These are phyloP conservation scores for Nitzschia putrida DNA, from an alignment of 108 stramenopile species.

Conservation along the genomic window DNA sequence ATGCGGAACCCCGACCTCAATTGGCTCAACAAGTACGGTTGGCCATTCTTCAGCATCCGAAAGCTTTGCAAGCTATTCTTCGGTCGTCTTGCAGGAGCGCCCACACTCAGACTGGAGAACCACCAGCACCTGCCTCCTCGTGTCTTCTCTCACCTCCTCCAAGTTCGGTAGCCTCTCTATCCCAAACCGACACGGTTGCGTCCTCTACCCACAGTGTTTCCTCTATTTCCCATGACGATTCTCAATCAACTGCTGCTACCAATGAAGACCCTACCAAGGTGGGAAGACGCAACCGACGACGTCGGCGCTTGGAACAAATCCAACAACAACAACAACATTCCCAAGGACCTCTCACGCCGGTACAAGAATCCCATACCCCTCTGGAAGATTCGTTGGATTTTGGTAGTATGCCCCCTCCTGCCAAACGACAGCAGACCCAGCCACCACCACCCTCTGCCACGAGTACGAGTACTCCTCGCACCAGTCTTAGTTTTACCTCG, in stretches of 20 bases:
- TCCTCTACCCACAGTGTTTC: too few relatives aligned
- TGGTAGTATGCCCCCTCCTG: conserved; percentile 21
- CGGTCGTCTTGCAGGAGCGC: background rate
- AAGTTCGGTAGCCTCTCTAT: too few relatives aligned
- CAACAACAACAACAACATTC: background rate
- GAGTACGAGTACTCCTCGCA: background rate
- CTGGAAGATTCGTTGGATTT: conserved; percentile 4
- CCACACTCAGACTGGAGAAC: too few relatives aligned
- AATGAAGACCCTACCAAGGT: conserved; percentile 35
- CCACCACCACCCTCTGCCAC: too few relatives aligned
- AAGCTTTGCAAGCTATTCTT: conserved; percentile 13
- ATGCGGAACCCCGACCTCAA: background rate
- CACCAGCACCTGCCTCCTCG: too few relatives aligned
- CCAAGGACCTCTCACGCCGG: background rate
- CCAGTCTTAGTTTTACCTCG: conserved; percentile 17
- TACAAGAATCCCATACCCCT: background rate
- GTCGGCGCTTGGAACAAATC: conserved; percentile 19
- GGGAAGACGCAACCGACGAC: conserved; percentile 37
- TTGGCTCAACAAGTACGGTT: conserved; percentile 37
- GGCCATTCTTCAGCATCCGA: conserved; percentile 27
- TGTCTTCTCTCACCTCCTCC: too few relatives aligned
- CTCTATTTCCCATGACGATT: too few relatives aligned
- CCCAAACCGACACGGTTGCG: too few relatives aligned
- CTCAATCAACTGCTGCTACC: too few relatives aligned
- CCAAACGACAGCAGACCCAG: background rate